These are phyloP conservation scores for Curvularia eragrostidis DNA, from an alignment of 2,329 filamentous ascomycete species.

Conservation along the genomic window DNA sequence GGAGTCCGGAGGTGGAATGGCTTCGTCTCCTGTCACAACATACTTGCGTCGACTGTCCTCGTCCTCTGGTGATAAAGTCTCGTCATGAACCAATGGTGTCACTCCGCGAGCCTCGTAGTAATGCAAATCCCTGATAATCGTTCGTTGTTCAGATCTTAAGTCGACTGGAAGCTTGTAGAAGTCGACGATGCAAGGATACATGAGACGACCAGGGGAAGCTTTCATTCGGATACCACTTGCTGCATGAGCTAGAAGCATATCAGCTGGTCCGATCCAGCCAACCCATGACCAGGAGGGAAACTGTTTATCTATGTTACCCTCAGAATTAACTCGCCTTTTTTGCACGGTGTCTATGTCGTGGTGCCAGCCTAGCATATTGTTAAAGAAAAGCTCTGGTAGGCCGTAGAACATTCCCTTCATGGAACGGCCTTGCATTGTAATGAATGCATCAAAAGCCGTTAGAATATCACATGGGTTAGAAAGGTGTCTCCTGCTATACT, in stretches of 20 bases:
- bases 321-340: neutral
- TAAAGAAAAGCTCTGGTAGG: slow-evolving; percentile 3
- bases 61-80: neutral
- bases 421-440: neutral
- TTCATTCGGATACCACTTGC: neutral
- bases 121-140: neutral
- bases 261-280: neutral
- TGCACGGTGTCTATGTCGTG: neutral
- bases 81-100: neutral
- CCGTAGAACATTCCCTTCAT: neutral
- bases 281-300: slow-evolving; percentile 1
- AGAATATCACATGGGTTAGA: neutral
- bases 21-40: neutral
- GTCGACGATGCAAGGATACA: neutral
- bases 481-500: neutral
- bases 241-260: neutral
- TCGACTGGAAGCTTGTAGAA: neutral
- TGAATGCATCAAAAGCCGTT: neutral
- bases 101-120: neutral
- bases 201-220: neutral
- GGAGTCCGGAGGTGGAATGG: too few relatives aligned
- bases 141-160: neutral
- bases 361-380: neutral
- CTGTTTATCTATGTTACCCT: neutral
- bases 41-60: neutral